Conservation (phyloP, 257 asterid species). For the Coffea canephora region DNA sequence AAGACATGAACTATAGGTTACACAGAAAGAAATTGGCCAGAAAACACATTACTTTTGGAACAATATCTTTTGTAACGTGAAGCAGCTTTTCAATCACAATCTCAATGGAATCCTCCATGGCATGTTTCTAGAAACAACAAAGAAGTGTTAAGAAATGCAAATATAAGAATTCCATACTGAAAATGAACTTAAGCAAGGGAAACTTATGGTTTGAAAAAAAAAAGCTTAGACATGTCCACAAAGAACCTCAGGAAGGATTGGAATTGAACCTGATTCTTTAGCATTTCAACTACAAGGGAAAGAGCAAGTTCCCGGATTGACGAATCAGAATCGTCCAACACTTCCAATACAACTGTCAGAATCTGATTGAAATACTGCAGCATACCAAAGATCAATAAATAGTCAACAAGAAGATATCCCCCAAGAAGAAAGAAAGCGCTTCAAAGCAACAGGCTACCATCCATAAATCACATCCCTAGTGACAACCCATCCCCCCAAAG, state of each 20-base stretch:
- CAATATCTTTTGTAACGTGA: slow-evolving; percentile 71
- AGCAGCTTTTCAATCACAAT: slow-evolving; percentile 87
- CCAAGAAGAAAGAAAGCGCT: neutral
- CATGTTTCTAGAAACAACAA: slow-evolving; percentile 57
- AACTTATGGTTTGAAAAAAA: slow-evolving; percentile 6
- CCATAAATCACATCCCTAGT: neutral
- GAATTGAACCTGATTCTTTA: slow-evolving; percentile 78
- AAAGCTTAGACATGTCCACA: neutral
- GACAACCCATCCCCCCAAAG: neutral
- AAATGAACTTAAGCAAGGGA: neutral
- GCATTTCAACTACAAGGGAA: slow-evolving; percentile 74
- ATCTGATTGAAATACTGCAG: slow-evolving; percentile 96
- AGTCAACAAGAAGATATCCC: neutral
- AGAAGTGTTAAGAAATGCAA: slow-evolving; percentile 1
- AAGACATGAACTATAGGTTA: slow-evolving; percentile 11
- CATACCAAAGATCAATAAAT: slow-evolving; percentile 15
- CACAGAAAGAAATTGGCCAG: slow-evolving; percentile 12
- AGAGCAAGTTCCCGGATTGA: slow-evolving; percentile 78
- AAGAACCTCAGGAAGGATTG: neutral
- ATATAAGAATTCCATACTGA: neutral
- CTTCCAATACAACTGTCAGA: slow-evolving; percentile 83
- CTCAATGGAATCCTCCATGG: slow-evolving; percentile 94
- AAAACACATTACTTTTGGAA: slow-evolving; percentile 58
- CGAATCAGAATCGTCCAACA: slow-evolving; percentile 86
- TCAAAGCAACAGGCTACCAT: neutral